These are phyloP conservation scores for Cytospora piceae DNA, from an alignment of 2,329 filamentous ascomycete species.

Conservation along the genomic window DNA sequence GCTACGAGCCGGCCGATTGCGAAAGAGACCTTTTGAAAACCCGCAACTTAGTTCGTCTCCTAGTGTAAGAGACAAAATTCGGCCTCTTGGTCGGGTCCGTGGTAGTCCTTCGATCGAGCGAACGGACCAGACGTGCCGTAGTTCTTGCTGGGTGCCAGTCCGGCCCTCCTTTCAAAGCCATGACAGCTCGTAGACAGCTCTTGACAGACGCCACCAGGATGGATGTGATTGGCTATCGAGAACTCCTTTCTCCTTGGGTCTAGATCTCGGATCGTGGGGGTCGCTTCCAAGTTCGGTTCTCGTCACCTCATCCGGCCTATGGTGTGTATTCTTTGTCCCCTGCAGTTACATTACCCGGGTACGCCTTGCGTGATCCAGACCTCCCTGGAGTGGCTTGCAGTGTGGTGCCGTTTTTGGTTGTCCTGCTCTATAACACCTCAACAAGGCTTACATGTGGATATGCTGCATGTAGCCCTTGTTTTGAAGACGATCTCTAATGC, in stretches of 20 bases:
- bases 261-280: conserved; percentile 27
- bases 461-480: not conserved
- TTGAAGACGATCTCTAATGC: not conserved
- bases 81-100: conserved; percentile 3
- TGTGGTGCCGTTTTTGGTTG: not conserved
- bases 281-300: conserved; percentile 6
- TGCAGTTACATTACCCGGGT: not conserved
- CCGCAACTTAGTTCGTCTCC: conserved; percentile 11
- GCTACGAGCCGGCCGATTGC: conserved; percentile 3
- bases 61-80: not conserved
- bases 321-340: not conserved
- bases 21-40: not conserved
- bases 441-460: not conserved
- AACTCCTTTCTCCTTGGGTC: conserved; percentile 11
- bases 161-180: conserved; percentile 19
- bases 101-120: conserved; percentile 6
- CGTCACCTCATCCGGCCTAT: conserved; percentile 10
- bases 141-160: conserved; percentile 1
- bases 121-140: conserved; percentile 10
- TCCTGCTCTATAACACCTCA: not conserved
- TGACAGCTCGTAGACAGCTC: conserved; percentile 18
- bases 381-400: not conserved
- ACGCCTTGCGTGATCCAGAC: not conserved
- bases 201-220: conserved; percentile 26
- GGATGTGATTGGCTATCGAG: conserved; percentile 12